A percentile compares a stretch with the other conserved stretches of the same genome.
Conservation (phyloP, 192 early-diverging fungal species). For the Borealophlyctis nickersoniae region DNA sequence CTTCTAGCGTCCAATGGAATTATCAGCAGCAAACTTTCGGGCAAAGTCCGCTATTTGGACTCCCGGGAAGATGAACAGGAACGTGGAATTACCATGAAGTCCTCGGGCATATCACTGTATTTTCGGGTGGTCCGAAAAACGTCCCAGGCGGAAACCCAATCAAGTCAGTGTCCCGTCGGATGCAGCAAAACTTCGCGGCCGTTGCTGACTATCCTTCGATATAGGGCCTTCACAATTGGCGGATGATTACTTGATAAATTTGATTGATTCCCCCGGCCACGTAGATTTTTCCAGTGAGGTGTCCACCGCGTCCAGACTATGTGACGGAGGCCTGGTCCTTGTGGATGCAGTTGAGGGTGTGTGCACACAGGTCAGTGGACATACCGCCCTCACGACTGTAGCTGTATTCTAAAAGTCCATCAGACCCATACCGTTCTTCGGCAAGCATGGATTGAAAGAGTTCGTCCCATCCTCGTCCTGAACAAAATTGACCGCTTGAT, state of each 20-base stretch:
- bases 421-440: conserved; percentile 92
- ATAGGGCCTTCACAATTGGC: conserved; percentile 1
- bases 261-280: conserved; percentile 98
- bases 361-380: conserved; percentile 78
- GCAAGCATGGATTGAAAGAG: conserved; percentile 90
- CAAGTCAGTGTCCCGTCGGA: not conserved
- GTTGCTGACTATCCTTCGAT: not conserved
- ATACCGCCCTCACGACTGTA: no score
- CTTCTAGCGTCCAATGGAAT: conserved; percentile 98
- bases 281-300: conserved; percentile 98
- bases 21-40: conserved; percentile 91
- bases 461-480: conserved; percentile 88
- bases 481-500: conserved; percentile 98
- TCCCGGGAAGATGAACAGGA: conserved; percentile 95
- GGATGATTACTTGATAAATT: conserved; percentile 88
- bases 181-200: not conserved
- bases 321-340: conserved; percentile 91
- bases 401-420: conserved; percentile 15
- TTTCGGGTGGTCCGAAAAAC: conserved; percentile 65
- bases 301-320: conserved; percentile 96
- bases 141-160: conserved; percentile 20
- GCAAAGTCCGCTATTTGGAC: conserved; percentile 94
- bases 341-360: conserved; percentile 99
- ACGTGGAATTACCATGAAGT: conserved; percentile 99
- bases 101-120: conserved; percentile 91